Base-by-base conservation (phyloP, 1,139 yeast species). In the Candida frijolesensis region DNA sequence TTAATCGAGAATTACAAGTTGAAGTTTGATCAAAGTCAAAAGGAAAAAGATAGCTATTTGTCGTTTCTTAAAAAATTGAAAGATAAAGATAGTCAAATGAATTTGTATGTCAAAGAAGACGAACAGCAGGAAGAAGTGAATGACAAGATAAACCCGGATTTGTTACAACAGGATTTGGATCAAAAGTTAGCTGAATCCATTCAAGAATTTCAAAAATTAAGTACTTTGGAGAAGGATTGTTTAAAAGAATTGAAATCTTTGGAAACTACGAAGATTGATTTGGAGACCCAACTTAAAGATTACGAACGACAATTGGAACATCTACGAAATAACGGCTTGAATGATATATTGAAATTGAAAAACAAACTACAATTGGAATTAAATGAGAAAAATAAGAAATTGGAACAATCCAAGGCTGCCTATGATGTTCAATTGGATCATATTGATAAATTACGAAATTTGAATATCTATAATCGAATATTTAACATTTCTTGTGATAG, bases 391-490 rank as follows among this genome's bases (percentile, higher is more conserved):
- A 61, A 73, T 11, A 75, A 74, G 47, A 87, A 84, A 53, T 70
- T 85, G 29, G 84, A 84, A 44, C 81, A 86, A 38, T 72, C 86
- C 1, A 82, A 84, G 51, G 79, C 87, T 2, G 76, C 84, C 38
- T 82, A 87, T 57, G 85, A 84, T 51, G 71, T 74, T 50, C 84
- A 86, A 51, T 67, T 86, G 42, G 77, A 80, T 56, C 87, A 84
- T 54, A 69, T 91, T 49, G 95, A 89, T 59, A 77, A 80, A 39
- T 72, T 94, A 27, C 74, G 96, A 52, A 82, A 81, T 49, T 76
- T 89, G 18, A 91, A 94, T 64, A 91, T 94, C 2, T 91, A 87
- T 66, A 86, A 83, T 55, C 91, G 85, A 57, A 83, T 90, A 2
- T 95, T 92, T 66, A 78, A 84, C 53, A 92, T 94, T 15, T 87